Evolutionary conservation across 2,329 filamentous ascomycete genomes (phyloP).

Genomic region (Penicillium sp.): DNA sequence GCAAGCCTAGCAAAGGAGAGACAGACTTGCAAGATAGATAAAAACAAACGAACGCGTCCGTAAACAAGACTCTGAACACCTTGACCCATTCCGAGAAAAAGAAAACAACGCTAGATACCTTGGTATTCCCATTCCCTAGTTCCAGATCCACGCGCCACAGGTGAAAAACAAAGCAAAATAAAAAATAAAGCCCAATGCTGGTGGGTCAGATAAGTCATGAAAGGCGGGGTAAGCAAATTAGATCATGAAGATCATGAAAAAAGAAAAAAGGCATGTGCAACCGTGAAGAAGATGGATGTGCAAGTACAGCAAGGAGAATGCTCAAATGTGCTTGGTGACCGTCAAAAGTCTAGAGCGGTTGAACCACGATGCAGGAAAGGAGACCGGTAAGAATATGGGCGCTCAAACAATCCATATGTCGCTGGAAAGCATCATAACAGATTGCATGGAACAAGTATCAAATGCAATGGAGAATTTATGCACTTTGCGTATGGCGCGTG

Average conservation of each 20-base stretch:
- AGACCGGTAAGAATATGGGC: not conserved
- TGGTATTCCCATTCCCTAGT: slow-evolving; percentile 8
- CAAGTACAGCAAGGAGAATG: not conserved
- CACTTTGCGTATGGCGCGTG: slow-evolving; percentile 6
- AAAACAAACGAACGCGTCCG: not conserved
- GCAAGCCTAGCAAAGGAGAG: not conserved
- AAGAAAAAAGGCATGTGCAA: not conserved
- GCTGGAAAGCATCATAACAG: not conserved
- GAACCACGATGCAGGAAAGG: not conserved
- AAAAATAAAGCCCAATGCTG: not conserved
- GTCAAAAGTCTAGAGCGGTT: not conserved
- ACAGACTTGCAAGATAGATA: not conserved
- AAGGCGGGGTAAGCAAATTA: slow-evolving; percentile 9
- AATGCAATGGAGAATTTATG: not conserved
- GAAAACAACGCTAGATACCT: not conserved
- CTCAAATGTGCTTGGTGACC: not conserved
- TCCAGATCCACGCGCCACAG: slow-evolving; percentile 10
- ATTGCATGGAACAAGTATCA: not conserved
- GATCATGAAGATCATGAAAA: not conserved
- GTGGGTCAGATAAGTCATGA: slow-evolving; percentile 1
- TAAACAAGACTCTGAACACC: not conserved
- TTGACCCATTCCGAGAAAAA: slow-evolving; percentile 1
- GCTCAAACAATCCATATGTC: not conserved
- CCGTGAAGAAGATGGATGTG: not conserved
- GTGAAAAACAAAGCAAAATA: not conserved